Percentiles rank a stretch among this genome's conserved stretches.
These are phyloP conservation scores for Salicornia ramosissima DNA, from an alignment of 148 eudicot genomes.

Conservation along the genomic window DNA sequence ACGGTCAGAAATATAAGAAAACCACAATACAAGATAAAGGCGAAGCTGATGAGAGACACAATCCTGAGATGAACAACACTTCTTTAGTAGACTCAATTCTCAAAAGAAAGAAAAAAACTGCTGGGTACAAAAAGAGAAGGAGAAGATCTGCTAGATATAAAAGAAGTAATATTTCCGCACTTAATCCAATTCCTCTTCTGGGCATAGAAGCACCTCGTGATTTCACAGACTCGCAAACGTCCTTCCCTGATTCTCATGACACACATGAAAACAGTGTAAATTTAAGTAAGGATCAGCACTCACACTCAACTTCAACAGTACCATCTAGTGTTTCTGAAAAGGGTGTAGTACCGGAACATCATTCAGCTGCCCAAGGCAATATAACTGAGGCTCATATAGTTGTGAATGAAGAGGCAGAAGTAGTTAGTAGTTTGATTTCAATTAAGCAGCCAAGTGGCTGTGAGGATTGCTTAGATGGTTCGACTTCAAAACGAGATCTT, in stretches of 20 bases:
- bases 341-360: conserved; percentile 14
- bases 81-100: conserved; percentile 10
- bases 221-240: conserved; percentile 14
- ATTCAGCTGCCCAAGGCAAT: conserved; percentile 16
- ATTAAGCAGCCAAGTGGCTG: conserved; percentile 24
- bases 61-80: conserved; percentile 23
- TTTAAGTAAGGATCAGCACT: conserved; percentile 1
- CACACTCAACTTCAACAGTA: conserved; percentile 11
- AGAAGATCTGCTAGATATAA: conserved; percentile 28
- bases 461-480: conserved; percentile 20
- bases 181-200: conserved; percentile 16
- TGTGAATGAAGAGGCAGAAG: conserved; percentile 22
- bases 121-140: conserved; percentile 13
- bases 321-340: conserved; percentile 16
- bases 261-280: conserved; percentile 19
- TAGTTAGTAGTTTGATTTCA: conserved; percentile 22
- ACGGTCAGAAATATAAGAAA: conserved; percentile 27
- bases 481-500: conserved; percentile 19
- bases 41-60: conserved; percentile 21
- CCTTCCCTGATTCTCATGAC: conserved; percentile 11
- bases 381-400: conserved; percentile 18
- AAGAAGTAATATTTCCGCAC: conserved; percentile 26
- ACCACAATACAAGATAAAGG: conserved; percentile 25
- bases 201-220: conserved; percentile 7
- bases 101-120: neutral